phyloP scores from a whole-genome alignment of 2,329 filamentous ascomycete species.

The Claviceps monticola region DNA sequence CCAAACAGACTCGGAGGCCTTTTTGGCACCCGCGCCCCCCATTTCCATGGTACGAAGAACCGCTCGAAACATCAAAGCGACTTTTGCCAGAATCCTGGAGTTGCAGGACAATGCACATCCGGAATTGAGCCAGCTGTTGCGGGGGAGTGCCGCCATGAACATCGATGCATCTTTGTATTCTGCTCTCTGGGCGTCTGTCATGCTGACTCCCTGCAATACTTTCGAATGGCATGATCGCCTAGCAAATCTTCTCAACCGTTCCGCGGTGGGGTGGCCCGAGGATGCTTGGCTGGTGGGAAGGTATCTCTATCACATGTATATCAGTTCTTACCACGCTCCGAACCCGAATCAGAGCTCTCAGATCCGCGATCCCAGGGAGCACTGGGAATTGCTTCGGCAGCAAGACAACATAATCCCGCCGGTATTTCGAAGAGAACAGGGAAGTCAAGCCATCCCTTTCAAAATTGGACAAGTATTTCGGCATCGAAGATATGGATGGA shows the following conservation, averaged over 20 bases:
- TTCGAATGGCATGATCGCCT: slow-evolving; percentile 47
- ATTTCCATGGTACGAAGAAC: slow-evolving; percentile 60
- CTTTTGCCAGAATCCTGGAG: slow-evolving; percentile 28
- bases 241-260: slow-evolving; percentile 43
- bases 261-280: slow-evolving; percentile 32
- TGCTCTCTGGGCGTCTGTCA: slow-evolving; percentile 55
- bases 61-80: slow-evolving; percentile 63
- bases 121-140: slow-evolving; percentile 21
- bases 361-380: slow-evolving; percentile 15
- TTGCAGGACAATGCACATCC: slow-evolving; percentile 15
- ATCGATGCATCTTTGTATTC: slow-evolving; percentile 52
- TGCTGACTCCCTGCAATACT: slow-evolving; percentile 35
- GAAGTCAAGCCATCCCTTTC: slow-evolving; percentile 27
- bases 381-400: slow-evolving; percentile 24
- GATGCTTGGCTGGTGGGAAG: slow-evolving; percentile 59
- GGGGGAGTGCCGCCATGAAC: slow-evolving; percentile 26
- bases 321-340: slow-evolving; percentile 22
- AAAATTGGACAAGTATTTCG: slow-evolving; percentile 72
- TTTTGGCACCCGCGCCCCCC: slow-evolving; percentile 50
- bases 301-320: slow-evolving; percentile 48
- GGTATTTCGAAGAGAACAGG: slow-evolving; percentile 17
- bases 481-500: slow-evolving; percentile 67
- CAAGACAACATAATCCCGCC: slow-evolving; percentile 28
- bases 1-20: slow-evolving; percentile 28
- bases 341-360: no score